A percentile compares a stretch with the other conserved stretches of the same genome.
phyloP scores from a whole-genome alignment of 805 yeast genomes.

The Yarrowia osloensis region DNA sequence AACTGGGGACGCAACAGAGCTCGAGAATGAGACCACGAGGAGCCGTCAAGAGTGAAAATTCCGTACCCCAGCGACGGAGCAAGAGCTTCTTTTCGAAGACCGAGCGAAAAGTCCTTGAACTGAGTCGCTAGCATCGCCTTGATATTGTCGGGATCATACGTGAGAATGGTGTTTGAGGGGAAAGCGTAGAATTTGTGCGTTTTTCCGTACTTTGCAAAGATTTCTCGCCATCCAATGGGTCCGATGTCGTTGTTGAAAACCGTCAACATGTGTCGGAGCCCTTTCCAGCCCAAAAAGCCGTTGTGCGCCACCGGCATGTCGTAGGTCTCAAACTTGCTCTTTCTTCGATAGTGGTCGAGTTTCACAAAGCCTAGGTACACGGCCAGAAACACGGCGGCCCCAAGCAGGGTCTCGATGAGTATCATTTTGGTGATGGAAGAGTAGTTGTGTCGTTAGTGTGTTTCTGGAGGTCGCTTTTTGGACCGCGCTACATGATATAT shows the following conservation, averaged over 20 bases:
- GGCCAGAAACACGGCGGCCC: background rate
- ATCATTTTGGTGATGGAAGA: background rate
- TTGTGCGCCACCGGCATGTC: background rate
- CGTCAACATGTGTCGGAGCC: background rate
- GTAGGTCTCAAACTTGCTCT: background rate
- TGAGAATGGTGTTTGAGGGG: slow-evolving; percentile 20
- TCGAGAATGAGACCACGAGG: slow-evolving; percentile 44
- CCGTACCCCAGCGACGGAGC: slow-evolving; percentile 43
- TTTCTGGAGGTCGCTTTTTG: no score
- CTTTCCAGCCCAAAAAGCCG: slow-evolving; percentile 9
- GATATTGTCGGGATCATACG: slow-evolving; percentile 42
- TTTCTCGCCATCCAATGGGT: background rate
- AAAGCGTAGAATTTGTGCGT: background rate
- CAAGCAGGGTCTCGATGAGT: background rate
- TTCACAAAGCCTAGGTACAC: background rate
- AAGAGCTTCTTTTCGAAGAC: slow-evolving; percentile 37
- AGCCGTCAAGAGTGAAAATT: slow-evolving; percentile 44
- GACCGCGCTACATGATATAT: no score
- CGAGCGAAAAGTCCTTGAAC: slow-evolving; percentile 41
- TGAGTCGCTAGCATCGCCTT: slow-evolving; percentile 41
- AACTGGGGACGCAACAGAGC: slow-evolving; percentile 45
- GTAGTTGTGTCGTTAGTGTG: background rate
- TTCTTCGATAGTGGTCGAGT: background rate
- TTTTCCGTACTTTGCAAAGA: background rate
- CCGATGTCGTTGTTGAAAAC: background rate